Conservation (phyloP, 2,329 filamentous ascomycete genomes). For the Fusarium sp. region DNA sequence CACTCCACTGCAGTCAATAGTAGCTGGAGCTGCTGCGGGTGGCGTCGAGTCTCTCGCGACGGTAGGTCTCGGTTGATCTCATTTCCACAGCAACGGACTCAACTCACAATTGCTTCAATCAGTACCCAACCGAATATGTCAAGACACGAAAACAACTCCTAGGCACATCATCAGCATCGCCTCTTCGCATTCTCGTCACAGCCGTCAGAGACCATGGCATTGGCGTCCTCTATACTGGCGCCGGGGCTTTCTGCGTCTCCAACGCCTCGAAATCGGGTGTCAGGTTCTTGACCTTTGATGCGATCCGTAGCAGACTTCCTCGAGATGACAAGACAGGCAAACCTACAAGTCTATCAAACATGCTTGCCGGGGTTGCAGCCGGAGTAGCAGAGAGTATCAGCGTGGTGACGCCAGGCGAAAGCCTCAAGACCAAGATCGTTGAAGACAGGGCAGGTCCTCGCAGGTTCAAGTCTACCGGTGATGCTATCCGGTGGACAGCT, state of each 20-base stretch:
- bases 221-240: neutral
- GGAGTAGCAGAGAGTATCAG: neutral
- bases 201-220: neutral
- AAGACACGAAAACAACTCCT: neutral
- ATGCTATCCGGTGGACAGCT: neutral
- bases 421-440: neutral
- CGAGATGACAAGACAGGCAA: neutral
- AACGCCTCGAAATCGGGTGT: neutral
- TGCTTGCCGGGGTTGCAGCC: neutral
- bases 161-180: neutral
- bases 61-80: neutral
- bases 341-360: neutral
- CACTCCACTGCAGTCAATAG: neutral
- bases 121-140: conserved; percentile 3
- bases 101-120: neutral
- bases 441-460: neutral
- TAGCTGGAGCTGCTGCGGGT: neutral
- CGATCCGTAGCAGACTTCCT: neutral
- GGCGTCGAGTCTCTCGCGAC: neutral
- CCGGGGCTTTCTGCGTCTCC: neutral
- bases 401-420: conserved; percentile 1
- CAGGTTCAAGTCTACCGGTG: neutral
- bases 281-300: neutral
- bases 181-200: neutral
- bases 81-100: neutral